Conservation (phyloP, 768 basidiomycete species). For the Trametes cubensis region DNA sequence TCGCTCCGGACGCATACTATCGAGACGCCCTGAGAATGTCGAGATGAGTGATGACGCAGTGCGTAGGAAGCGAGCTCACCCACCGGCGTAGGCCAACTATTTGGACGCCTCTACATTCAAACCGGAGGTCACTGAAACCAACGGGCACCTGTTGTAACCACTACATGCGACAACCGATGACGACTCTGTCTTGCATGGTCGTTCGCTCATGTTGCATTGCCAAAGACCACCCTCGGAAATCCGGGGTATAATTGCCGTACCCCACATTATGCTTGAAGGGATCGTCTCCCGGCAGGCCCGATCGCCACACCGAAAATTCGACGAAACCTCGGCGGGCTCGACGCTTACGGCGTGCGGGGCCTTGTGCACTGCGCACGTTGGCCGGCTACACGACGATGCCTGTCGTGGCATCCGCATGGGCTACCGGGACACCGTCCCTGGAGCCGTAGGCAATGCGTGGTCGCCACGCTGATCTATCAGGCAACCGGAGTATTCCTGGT, state of each 20-base stretch:
- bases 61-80: neutral
- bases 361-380: neutral
- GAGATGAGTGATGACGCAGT: neutral
- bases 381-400: neutral
- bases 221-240: neutral
- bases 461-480: neutral
- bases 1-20: conserved; percentile 1
- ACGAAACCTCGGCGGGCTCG: neutral
- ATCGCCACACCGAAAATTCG: too few relatives aligned
- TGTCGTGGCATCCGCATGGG: conserved; percentile 11
- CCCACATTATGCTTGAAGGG: conserved; percentile 10
- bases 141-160: too few relatives aligned
- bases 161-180: too few relatives aligned
- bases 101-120: too few relatives aligned
- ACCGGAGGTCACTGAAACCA: too few relatives aligned
- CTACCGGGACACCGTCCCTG: conserved; percentile 1
- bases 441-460: neutral
- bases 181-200: too few relatives aligned
- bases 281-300: conserved; percentile 2
- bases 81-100: too few relatives aligned
- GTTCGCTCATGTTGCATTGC: too few relatives aligned
- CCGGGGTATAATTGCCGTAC: neutral
- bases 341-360: neutral
- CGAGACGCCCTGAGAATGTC: too few relatives aligned
- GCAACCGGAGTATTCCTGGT: neutral